Conservation (phyloP, 495 filamentous ascomycete species). For the Penicillium herquei region DNA sequence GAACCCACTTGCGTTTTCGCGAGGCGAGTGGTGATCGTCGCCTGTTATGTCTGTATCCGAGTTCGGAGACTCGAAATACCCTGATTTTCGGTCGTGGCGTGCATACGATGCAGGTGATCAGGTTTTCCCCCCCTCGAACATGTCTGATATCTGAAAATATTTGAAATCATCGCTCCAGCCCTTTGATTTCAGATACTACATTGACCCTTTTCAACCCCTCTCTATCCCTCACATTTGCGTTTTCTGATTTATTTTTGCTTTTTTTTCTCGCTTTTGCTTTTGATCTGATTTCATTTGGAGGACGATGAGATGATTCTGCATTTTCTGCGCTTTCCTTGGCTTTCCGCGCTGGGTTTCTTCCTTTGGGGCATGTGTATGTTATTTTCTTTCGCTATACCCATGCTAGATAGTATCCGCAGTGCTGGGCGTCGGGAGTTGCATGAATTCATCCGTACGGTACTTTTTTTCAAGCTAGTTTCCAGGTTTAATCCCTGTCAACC, state of each 20-base stretch:
- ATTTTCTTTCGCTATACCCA: constrained; percentile 26
- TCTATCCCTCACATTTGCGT: too few relatives aligned
- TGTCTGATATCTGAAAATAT: neutral
- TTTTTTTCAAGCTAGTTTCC: neutral
- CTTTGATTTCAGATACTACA: too few relatives aligned
- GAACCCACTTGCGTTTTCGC: constrained; percentile 1
- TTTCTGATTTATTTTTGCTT: constrained; percentile 11
- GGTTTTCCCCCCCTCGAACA: neutral
- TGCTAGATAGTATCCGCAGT: constrained; percentile 19
- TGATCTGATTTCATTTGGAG: too few relatives aligned
- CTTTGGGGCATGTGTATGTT: constrained; percentile 9
- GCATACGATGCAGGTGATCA: constrained; percentile 19
- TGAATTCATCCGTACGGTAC: neutral
- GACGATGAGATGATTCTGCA: too few relatives aligned
- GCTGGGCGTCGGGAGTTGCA: constrained; percentile 21
- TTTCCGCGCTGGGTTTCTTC: neutral
- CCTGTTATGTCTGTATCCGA: neutral
- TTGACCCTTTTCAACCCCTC: too few relatives aligned
- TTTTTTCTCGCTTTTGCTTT: neutral
- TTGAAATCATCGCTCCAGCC: too few relatives aligned
- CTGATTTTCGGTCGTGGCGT: constrained; percentile 5
- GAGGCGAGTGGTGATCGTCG: neutral
- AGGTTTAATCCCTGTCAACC: too few relatives aligned
- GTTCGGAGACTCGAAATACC: constrained; percentile 1
- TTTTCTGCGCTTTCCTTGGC: too few relatives aligned